These are phyloP conservation scores for Acidiella bohemica DNA, from an alignment of 495 filamentous ascomycete genomes.

Conservation along the genomic window DNA sequence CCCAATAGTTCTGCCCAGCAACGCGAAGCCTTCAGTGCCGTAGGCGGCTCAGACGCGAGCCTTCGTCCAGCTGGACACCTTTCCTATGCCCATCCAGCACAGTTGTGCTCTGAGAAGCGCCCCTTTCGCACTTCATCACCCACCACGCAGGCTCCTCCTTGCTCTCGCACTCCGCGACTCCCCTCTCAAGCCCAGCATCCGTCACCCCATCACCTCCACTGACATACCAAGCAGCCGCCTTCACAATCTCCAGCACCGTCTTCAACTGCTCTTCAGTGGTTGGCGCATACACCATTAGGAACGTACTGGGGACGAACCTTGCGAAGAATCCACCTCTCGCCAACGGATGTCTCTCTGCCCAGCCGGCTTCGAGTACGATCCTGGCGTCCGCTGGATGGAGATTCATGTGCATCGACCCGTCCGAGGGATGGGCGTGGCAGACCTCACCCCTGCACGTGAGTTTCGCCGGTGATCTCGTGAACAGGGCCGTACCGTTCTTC, in stretches of 20 bases:
- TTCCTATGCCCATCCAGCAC: no score
- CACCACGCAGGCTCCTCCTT: no score
- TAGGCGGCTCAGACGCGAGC: no score
- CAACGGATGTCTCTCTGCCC: slow-evolving; percentile 82
- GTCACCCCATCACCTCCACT: slow-evolving; percentile 6
- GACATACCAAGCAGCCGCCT: slow-evolving; percentile 34
- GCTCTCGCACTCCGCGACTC: no score
- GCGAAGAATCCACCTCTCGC: slow-evolving; percentile 44
- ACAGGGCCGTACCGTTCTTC: slow-evolving; percentile 64
- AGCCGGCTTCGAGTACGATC: slow-evolving; percentile 62
- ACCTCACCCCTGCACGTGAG: slow-evolving; percentile 61
- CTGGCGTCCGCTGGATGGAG: slow-evolving; percentile 68
- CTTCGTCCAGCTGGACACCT: no score
- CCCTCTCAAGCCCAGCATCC: neutral
- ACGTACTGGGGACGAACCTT: slow-evolving; percentile 50
- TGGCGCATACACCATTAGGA: slow-evolving; percentile 76
- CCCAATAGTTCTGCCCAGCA: no score
- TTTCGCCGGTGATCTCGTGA: slow-evolving; percentile 46
- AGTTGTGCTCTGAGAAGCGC: no score
- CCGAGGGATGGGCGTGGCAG: slow-evolving; percentile 62
- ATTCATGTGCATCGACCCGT: slow-evolving; percentile 62
- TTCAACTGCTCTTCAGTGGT: slow-evolving; percentile 52
- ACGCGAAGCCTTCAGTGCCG: no score
- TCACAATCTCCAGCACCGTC: slow-evolving; percentile 55
- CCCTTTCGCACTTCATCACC: no score